Conservation (phyloP, 805 yeast genomes). For the Vanderwaltozyma verrucispora region DNA sequence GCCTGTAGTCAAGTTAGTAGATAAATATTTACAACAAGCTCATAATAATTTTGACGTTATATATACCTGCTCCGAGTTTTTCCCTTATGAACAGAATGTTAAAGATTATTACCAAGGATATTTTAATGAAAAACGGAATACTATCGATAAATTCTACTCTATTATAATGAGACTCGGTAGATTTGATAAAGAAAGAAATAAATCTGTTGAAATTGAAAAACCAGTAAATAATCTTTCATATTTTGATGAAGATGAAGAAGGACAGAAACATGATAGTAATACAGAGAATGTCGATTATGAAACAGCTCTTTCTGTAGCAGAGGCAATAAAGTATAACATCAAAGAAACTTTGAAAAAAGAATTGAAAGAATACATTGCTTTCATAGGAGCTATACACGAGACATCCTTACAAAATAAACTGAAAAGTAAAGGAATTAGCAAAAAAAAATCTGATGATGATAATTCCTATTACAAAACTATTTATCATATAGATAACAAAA, state of each 20-base stretch:
- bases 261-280: too few species aligned
- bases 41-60: not conserved
- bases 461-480: too few species aligned
- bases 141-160: not conserved
- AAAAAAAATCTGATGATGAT: not conserved
- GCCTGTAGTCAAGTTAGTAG: not conserved
- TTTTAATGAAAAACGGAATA: not conserved
- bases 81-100: not conserved
- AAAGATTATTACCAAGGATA: not conserved
- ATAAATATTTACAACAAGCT: not conserved
- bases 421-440: not conserved
- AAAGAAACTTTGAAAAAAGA: too few species aligned
- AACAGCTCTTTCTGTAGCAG: too few species aligned
- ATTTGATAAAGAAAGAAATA: not conserved
- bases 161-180: not conserved
- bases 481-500: too few species aligned
- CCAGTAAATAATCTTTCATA: too few species aligned
- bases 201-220: not conserved
- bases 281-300: too few species aligned
- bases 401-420: not conserved
- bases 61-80: not conserved
- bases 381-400: too few species aligned
- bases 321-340: too few species aligned
- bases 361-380: too few species aligned
- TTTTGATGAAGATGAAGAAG: too few species aligned